These are phyloP conservation scores for Sodiomyces alkalinus DNA, from an alignment of 2,329 filamentous ascomycete genomes.

Conservation along the genomic window DNA sequence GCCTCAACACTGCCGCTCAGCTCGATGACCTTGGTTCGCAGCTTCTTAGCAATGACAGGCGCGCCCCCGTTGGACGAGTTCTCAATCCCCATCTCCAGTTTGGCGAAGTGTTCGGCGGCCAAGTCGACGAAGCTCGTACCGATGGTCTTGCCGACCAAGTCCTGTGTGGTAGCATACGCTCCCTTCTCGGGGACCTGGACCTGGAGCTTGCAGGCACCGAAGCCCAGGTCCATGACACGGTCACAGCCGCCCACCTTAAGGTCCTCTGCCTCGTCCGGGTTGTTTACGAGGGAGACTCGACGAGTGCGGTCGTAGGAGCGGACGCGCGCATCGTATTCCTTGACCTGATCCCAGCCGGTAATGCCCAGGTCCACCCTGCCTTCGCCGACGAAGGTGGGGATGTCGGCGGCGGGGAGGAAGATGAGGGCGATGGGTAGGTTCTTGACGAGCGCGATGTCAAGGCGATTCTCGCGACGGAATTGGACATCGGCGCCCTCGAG, in stretches of 20 bases:
- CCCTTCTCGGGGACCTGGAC: slow-evolving; percentile 94
- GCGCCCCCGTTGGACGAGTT: slow-evolving; percentile 20
- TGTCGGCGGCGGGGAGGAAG: slow-evolving; percentile 93
- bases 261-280: slow-evolving; percentile 26
- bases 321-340: slow-evolving; percentile 65
- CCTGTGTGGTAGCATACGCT: slow-evolving; percentile 47
- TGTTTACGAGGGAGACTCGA: slow-evolving; percentile 28
- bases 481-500: slow-evolving; percentile 91
- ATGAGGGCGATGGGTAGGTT: slow-evolving; percentile 91
- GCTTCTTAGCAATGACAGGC: slow-evolving; percentile 26
- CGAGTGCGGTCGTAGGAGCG: slow-evolving; percentile 30
- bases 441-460: slow-evolving; percentile 96
- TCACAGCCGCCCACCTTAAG: slow-evolving; percentile 50
- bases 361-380: slow-evolving; percentile 89
- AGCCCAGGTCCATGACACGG: slow-evolving; percentile 79
- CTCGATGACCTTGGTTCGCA: slow-evolving; percentile 82
- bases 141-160: slow-evolving; percentile 83
- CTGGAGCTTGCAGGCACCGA: slow-evolving; percentile 83
- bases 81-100: slow-evolving; percentile 47
- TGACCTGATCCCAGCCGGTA: slow-evolving; percentile 83
- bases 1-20: slow-evolving; percentile 95
- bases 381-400: slow-evolving; percentile 93
- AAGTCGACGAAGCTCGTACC: slow-evolving; percentile 90
- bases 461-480: slow-evolving; percentile 84
- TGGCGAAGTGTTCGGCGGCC: slow-evolving; percentile 68